These are phyloP conservation scores for Chloris gayana DNA, from an alignment of 176 grass and related monocot species.

Conservation along the genomic window DNA sequence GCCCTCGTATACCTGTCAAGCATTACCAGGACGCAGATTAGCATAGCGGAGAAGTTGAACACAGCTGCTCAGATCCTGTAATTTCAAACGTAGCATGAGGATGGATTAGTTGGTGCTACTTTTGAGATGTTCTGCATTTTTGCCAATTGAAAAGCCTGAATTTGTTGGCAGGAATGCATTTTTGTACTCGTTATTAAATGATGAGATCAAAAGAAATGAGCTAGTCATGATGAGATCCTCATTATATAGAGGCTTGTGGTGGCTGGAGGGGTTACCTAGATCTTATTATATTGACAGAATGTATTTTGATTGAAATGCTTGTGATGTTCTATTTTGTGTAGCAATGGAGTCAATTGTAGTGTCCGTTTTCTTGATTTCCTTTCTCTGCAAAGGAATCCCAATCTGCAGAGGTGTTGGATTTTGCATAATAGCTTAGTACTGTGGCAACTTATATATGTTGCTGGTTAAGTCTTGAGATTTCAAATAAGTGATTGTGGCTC, in stretches of 20 bases:
- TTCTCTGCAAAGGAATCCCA: too few relatives aligned
- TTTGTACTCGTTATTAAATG: slow-evolving; percentile 41
- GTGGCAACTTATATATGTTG: too few relatives aligned
- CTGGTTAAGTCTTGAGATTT: too few relatives aligned
- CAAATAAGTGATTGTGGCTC: too few relatives aligned
- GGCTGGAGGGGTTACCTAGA: neutral
- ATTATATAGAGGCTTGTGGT: neutral
- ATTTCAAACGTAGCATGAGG: neutral
- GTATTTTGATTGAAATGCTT: neutral
- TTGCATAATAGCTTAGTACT: too few relatives aligned
- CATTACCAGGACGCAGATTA: slow-evolving; percentile 87
- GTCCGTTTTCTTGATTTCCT: too few relatives aligned
- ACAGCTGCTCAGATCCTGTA: slow-evolving; percentile 84
- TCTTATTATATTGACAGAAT: too few relatives aligned
- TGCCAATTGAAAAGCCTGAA: slow-evolving; percentile 22
- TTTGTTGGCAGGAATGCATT: slow-evolving; percentile 31
- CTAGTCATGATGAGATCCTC: neutral
- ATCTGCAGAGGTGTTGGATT: too few relatives aligned
- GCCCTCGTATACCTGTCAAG: slow-evolving; percentile 85
- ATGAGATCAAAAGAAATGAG: slow-evolving; percentile 18
- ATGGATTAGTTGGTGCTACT: neutral
- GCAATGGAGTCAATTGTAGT: too few relatives aligned
- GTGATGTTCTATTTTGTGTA: slow-evolving; percentile 26
- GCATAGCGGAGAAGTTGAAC: slow-evolving; percentile 89
- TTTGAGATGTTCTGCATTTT: slow-evolving; percentile 30